Percentiles rank a stretch among this genome's conserved stretches.
phyloP scores from a whole-genome alignment of 83 land plant genomes.

The Diphasiastrum complanatum region DNA sequence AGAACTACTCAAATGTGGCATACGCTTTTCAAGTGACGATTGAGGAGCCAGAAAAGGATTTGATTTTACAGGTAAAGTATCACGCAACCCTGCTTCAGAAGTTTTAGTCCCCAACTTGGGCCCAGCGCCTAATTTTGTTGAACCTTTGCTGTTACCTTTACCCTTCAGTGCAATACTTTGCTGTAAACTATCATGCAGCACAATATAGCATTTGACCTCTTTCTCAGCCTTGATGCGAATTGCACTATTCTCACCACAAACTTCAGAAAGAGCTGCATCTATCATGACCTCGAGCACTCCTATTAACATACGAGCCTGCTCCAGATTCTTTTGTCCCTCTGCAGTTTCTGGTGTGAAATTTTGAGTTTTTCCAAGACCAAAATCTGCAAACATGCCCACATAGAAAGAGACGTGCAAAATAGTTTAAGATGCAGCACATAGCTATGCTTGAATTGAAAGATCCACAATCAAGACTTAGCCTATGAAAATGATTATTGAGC shows the following conservation, averaged over 20 bases:
- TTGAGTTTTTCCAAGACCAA: constrained; percentile 31
- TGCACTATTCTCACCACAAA: constrained; percentile 30
- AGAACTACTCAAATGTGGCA: constrained; percentile 46
- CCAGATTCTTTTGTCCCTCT: constrained; percentile 38
- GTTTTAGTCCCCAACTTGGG: constrained; percentile 9
- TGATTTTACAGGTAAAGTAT: constrained; percentile 16
- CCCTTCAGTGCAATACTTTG: constrained; percentile 29
- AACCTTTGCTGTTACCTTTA: constrained; percentile 23
- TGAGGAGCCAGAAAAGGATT: constrained; percentile 16
- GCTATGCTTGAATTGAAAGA: not conserved
- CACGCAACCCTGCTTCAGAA: constrained; percentile 4
- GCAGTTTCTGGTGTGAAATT: constrained; percentile 30
- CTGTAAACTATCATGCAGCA: constrained; percentile 38
- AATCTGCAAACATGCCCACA: constrained; percentile 25
- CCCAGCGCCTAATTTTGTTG: constrained; percentile 11
- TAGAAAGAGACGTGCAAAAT: not conserved
- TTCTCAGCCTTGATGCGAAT: constrained; percentile 36
- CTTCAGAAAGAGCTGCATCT: constrained; percentile 46
- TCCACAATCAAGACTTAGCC: no score
- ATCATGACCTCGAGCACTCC: constrained; percentile 70
- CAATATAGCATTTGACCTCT: constrained; percentile 41
- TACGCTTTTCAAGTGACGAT: constrained; percentile 29
- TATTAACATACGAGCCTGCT: constrained; percentile 40
- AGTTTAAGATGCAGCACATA: not conserved
- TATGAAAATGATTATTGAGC: no score